Evolutionary conservation across 2,329 filamentous ascomycete genomes (phyloP).

Genomic region (Pseudogymnoascus sp.): DNA sequence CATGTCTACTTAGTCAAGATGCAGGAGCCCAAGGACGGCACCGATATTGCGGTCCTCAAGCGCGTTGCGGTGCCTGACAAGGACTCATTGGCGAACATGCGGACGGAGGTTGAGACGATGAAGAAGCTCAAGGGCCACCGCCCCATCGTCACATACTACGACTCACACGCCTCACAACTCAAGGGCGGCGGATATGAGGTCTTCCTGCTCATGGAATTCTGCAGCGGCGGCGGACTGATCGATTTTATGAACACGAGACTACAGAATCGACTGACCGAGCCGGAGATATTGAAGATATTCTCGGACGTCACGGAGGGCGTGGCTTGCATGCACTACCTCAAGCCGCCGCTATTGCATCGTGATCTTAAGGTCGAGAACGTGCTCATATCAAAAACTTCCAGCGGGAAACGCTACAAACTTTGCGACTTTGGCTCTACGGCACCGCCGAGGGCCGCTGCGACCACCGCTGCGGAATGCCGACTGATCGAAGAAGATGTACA

Average conservation of each 20-base stretch:
- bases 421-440: slow-evolving; percentile 97
- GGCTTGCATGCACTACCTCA: slow-evolving; percentile 98
- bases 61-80: slow-evolving; percentile 95
- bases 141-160: slow-evolving; percentile 95
- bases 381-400: slow-evolving; percentile 58
- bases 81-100: slow-evolving; percentile 87
- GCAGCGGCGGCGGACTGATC: slow-evolving; percentile 87
- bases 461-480: slow-evolving; percentile 78
- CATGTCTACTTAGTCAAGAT: slow-evolving; percentile 96
- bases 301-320: slow-evolving; percentile 92
- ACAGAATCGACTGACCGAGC: slow-evolving; percentile 92
- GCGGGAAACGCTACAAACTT: slow-evolving; percentile 75
- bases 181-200: slow-evolving; percentile 93
- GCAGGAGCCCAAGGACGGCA: slow-evolving; percentile 42
- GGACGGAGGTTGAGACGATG: slow-evolving; percentile 98
- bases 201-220: slow-evolving; percentile 97
- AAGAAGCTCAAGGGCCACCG: slow-evolving; percentile 96
- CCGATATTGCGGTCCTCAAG: slow-evolving; percentile 40
- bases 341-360: slow-evolving; percentile 82
- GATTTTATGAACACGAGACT: slow-evolving; percentile 99
- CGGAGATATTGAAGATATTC: slow-evolving; percentile 95
- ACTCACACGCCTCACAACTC: slow-evolving; percentile 93
- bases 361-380: slow-evolving; percentile 98
- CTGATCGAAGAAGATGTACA: slow-evolving; percentile 95
- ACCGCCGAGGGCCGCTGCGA: slow-evolving; percentile 72